Base-by-base conservation (phyloP, 257 asterid genomes). In the Jacaranda copaia region DNA sequence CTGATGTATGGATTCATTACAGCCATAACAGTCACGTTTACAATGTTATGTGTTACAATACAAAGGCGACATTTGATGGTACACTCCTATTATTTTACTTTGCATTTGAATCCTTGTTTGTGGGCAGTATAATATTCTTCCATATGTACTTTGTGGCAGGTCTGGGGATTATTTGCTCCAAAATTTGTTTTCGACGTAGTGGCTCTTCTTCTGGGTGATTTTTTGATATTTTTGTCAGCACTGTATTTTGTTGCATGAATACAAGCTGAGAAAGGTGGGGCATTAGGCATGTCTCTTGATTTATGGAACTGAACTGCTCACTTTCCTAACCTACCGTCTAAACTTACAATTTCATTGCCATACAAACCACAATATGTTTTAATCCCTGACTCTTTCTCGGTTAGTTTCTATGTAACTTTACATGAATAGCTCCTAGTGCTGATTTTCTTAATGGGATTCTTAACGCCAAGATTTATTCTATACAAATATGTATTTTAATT, bases 31-130 rank as follows among this genome's bases (percentile, higher is more conserved):
- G 81, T 85, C 80, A 90, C 97, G 67, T 87, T 93, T 40, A 93
- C 98, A 48, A 84, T 91, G 83, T 62, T 95, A 60, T 95, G 98
- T 11, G 99, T 93, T 66, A 83, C 94, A 36, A 82, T 93, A 65
- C 99, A 95, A 64, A 86, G 98, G 79, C 94, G 99, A 18, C 99
- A 95, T 88, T 82, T 95, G 85, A 93, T 95, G 99, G 99, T 94
- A 91, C 46, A 72, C 46, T 76, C 72, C 15, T 62, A 53, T 20
- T 63, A 56, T 52, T 68, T 35, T 42, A 8, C 48, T 39, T 14
- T 40, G 18, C 56, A 59, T 25, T 53, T 53, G 36, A 66, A 45
- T 40, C 19, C 0, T 51, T 64, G 1, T 57, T 19, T 25, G 8
- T 61, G 20, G 32, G 3, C 53, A 19, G n/a, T 18, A 15, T 53